Evolutionary conservation across 2,329 filamentous ascomycete genomes (phyloP).

Genomic region (Diplodia mutila): DNA sequence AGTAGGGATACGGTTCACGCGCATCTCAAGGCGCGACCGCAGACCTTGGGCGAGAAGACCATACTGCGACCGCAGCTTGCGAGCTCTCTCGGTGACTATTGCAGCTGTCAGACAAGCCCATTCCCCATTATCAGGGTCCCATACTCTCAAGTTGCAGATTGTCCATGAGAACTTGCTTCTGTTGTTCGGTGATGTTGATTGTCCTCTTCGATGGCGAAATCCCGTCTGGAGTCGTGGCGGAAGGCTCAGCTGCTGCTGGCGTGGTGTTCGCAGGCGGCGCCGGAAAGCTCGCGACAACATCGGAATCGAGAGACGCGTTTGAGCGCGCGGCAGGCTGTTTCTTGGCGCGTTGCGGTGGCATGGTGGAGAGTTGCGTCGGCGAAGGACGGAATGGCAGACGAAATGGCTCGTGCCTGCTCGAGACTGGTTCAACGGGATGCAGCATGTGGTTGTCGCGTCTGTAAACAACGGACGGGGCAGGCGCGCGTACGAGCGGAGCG

Average conservation of each 20-base stretch:
- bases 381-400: not conserved
- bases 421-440: not conserved
- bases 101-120: slow-evolving; percentile 13
- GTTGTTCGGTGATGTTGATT: slow-evolving; percentile 49
- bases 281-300: slow-evolving; percentile 11
- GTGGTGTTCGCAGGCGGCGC: slow-evolving; percentile 28
- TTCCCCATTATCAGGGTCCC: not conserved
- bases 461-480: slow-evolving; percentile 20
- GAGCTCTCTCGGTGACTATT: slow-evolving; percentile 81
- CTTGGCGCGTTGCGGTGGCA: slow-evolving; percentile 21
- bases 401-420: not conserved
- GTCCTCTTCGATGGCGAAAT: slow-evolving; percentile 23
- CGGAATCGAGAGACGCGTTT: not conserved
- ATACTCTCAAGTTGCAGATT: slow-evolving; percentile 87
- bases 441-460: slow-evolving; percentile 7
- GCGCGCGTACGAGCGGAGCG: not conserved
- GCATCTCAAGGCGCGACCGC: slow-evolving; percentile 83
- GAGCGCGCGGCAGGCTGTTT: slow-evolving; percentile 9
- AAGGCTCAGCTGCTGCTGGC: slow-evolving; percentile 3
- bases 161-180: slow-evolving; percentile 87
- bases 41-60: slow-evolving; percentile 84
- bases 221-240: slow-evolving; percentile 31
- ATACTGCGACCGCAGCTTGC: slow-evolving; percentile 87
- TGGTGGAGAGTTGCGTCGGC: slow-evolving; percentile 2
- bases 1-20: slow-evolving; percentile 87